These are phyloP conservation scores for Hippophae rhamnoides DNA, from an alignment of 306 rosid species.

Conservation along the genomic window DNA sequence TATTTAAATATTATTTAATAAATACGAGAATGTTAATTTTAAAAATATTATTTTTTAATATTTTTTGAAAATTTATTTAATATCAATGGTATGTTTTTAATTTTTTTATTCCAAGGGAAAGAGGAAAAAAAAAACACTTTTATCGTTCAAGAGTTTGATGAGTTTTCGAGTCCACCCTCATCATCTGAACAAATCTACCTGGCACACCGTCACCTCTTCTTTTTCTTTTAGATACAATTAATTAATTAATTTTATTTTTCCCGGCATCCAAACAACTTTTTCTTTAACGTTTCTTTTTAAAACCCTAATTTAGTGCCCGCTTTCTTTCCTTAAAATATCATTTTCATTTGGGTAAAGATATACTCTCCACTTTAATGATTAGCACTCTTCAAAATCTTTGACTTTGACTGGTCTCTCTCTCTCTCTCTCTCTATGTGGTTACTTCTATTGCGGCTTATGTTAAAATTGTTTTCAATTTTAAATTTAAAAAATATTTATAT, in stretches of 20 bases:
- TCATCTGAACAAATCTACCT: slow-evolving; percentile 48
- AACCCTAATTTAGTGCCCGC: slow-evolving; percentile 27
- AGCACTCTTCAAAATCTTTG: slow-evolving; percentile 62
- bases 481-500: no score
- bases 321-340: slow-evolving; percentile 81
- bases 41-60: no score
- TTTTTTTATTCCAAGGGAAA: slow-evolving; percentile 16
- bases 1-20: no score
- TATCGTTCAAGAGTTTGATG: slow-evolving; percentile 39
- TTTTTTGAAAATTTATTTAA: no score
- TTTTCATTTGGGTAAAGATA: slow-evolving; percentile 71
- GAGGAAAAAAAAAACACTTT: slow-evolving; percentile 50
- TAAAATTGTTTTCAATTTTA: no score
- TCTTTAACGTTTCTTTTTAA: slow-evolving; percentile 47
- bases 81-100: neutral
- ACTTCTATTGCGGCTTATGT: neutral
- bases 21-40: no score
- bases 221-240: slow-evolving; percentile 33
- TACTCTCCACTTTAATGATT: slow-evolving; percentile 56
- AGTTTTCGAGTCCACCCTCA: slow-evolving; percentile 29
- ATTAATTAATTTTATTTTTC: slow-evolving; percentile 22
- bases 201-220: slow-evolving; percentile 55
- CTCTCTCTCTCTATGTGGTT: neutral
- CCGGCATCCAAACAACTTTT: slow-evolving; percentile 53
- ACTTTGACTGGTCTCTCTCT: slow-evolving; percentile 64